Conservation (phyloP, 768 basidiomycete species). For the Amanita muscaria region DNA sequence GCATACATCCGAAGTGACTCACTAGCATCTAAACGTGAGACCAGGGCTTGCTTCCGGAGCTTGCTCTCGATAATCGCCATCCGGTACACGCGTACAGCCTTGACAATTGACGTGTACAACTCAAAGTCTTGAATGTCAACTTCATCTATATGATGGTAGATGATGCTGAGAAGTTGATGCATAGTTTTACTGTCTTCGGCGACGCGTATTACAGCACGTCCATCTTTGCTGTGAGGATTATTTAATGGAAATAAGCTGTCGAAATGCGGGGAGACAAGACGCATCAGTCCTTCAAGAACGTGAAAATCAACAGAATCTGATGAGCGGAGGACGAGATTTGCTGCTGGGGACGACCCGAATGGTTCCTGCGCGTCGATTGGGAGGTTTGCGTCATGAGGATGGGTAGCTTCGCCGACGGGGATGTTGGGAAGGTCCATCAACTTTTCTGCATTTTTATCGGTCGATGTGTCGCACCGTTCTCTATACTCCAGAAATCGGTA, state of each 20-base stretch:
- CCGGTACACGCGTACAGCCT: not conserved
- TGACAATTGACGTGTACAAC: not conserved
- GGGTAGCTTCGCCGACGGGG: too few relatives aligned
- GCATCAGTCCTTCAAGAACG: conserved; percentile 18
- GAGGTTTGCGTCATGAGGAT: too few relatives aligned
- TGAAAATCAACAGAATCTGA: conserved; percentile 24
- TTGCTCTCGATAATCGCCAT: conserved; percentile 1
- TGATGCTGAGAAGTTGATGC: conserved; percentile 6
- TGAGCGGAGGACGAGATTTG: conserved; percentile 19
- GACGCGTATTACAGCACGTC: conserved; percentile 7
- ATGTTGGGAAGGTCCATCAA: not conserved
- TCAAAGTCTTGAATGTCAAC: not conserved
- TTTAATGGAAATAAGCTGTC: conserved; percentile 19
- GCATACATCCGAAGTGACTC: not conserved
- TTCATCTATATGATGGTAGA: not conserved
- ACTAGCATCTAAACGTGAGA: not conserved
- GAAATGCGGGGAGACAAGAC: conserved; percentile 23
- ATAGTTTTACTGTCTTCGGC: conserved; percentile 10
- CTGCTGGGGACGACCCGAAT: not conserved
- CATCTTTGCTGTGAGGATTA: not conserved
- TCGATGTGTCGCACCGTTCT: not conserved
- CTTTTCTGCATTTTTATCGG: not conserved
- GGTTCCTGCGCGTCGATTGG: not conserved
- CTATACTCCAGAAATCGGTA: conserved; percentile 2
- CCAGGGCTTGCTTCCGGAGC: not conserved